Evolutionary conservation across 768 basidiomycete genomes (phyloP).

Genomic region (Tylopilus cervinicoccineus): DNA sequence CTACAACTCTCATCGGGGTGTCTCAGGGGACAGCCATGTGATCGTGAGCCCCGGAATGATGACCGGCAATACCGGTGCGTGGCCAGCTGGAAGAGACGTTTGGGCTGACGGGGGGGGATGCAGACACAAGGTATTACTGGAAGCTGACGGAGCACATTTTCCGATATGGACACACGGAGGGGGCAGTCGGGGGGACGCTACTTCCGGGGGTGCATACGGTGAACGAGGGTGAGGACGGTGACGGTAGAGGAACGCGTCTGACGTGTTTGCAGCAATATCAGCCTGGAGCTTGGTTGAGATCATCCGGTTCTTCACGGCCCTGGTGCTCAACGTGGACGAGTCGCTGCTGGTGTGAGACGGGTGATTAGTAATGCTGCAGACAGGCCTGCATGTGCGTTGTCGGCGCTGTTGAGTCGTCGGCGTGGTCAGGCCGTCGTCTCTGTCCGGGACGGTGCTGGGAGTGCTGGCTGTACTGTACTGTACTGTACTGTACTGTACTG

Average conservation of each 20-base stretch:
- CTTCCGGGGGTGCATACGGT: constrained; percentile 59
- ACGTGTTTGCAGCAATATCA: constrained; percentile 32
- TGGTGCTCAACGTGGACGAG: constrained; percentile 70
- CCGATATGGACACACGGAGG: constrained; percentile 49
- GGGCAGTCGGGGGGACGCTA: constrained; percentile 26
- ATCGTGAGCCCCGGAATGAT: constrained; percentile 51
- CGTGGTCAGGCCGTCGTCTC: too few species aligned
- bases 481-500: too few species aligned
- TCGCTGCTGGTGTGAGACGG: constrained; percentile 13
- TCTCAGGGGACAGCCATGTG: constrained; percentile 33
- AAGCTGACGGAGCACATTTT: constrained; percentile 55
- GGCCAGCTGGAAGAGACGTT: neutral
- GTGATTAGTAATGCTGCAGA: neutral
- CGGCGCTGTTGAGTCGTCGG: too few species aligned
- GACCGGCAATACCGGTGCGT: constrained; percentile 49
- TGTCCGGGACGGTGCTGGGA: too few species aligned
- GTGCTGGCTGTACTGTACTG: too few species aligned
- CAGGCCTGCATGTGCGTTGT: neutral
- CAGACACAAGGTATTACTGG: constrained; percentile 48
- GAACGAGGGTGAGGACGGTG: constrained; percentile 53
- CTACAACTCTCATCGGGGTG: constrained; percentile 45
- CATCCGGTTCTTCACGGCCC: constrained; percentile 58
- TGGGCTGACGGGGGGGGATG: neutral
- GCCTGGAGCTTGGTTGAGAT: constrained; percentile 56
- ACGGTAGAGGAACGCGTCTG: neutral